Conservation (phyloP, 2,329 filamentous ascomycete species). For the Didymella exigua region DNA sequence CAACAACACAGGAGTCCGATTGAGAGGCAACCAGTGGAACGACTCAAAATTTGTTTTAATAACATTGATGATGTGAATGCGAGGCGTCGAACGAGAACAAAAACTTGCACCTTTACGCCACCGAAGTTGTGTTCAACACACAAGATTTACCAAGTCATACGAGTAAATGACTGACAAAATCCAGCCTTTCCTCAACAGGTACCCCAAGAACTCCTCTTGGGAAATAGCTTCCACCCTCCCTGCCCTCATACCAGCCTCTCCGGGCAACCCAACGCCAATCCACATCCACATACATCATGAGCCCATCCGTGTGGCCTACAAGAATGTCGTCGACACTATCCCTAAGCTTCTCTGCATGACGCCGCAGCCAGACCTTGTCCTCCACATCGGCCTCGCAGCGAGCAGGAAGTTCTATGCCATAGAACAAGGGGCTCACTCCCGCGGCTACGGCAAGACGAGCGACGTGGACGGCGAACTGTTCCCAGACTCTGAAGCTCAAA, state of each 20-base stretch:
- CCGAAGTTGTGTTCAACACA: neutral
- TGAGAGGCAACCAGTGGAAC: no score
- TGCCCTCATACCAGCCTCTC: constrained; percentile 36
- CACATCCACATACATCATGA: constrained; percentile 43
- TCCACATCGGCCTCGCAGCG: constrained; percentile 49
- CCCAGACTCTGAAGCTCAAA: constrained; percentile 23
- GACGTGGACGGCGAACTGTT: constrained; percentile 45
- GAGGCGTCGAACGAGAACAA: neutral
- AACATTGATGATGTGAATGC: neutral
- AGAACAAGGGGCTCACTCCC: constrained; percentile 37
- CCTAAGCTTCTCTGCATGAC: constrained; percentile 35
- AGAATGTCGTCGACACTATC: constrained; percentile 31
- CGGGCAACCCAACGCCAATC: constrained; percentile 38
- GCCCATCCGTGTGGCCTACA: constrained; percentile 46
- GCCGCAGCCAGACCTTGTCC: constrained; percentile 38
- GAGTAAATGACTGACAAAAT: constrained; percentile 12
- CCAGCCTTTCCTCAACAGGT: constrained; percentile 42
- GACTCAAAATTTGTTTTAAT: neutral
- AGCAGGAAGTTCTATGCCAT: constrained; percentile 44
- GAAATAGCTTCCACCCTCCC: constrained; percentile 46
- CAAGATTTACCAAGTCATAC: neutral
- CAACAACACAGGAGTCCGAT: neutral
- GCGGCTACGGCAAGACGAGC: constrained; percentile 38
- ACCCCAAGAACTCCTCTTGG: constrained; percentile 46
- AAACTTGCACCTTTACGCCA: neutral